Evolutionary conservation across 495 filamentous ascomycete genomes (phyloP).

Genomic region (Penicillium cataractarum): DNA sequence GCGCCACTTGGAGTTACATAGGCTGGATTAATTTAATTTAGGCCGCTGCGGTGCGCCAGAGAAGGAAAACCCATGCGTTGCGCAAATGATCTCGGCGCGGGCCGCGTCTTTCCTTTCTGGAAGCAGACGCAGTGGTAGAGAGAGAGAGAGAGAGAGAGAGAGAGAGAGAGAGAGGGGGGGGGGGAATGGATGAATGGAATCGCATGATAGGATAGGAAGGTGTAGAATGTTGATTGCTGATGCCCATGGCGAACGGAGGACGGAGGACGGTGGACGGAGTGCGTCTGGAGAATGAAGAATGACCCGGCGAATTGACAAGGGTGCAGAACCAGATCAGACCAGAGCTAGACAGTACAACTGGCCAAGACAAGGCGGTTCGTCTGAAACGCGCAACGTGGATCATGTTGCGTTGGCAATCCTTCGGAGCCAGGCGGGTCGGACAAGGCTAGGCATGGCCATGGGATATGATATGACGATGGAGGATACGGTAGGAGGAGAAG

Average conservation of each 20-base stretch:
- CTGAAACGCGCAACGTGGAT: constrained; percentile 17
- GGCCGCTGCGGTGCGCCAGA: constrained; percentile 1
- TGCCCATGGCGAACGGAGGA: not conserved
- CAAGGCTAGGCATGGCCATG: not conserved
- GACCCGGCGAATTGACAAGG: not conserved
- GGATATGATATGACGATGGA: no score
- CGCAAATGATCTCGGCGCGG: constrained; percentile 22
- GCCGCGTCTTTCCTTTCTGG: constrained; percentile 24
- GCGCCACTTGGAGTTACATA: constrained; percentile 3
- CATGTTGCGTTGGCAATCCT: constrained; percentile 17
- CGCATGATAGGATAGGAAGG: not conserved
- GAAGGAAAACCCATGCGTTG: not conserved
- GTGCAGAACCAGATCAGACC: not conserved
- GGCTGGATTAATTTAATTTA: constrained; percentile 5
- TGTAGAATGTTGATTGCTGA: no score
- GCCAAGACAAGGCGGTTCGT: not conserved
- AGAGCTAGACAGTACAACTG: not conserved
- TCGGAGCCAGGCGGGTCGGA: constrained; percentile 9
- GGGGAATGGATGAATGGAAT: not conserved
- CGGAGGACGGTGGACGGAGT: not conserved
- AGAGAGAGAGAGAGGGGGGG: no score
- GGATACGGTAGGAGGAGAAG: not conserved
- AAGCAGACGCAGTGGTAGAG: not conserved
- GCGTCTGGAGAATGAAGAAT: constrained; percentile 1
- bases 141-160: not conserved